Percentiles rank a stretch among this genome's conserved stretches.
Evolutionary conservation across 371 early-diverging fungal genomes (phyloP).

Genomic region (Rhizomucor pusillus): DNA sequence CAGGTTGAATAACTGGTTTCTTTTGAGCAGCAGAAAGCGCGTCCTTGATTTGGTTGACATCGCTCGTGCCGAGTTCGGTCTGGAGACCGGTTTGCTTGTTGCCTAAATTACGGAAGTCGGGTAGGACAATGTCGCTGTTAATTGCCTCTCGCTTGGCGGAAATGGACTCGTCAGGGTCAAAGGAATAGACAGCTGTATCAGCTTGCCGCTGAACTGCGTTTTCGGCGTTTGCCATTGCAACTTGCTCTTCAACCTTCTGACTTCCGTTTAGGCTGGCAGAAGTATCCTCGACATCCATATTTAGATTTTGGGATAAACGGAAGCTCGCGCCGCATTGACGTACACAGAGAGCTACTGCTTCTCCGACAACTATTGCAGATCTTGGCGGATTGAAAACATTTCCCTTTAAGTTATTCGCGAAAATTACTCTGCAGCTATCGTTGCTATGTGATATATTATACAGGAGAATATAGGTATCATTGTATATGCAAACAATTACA

Average conservation of each 20-base stretch:
- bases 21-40: constrained; percentile 31
- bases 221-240: background rate
- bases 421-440: too few relatives aligned
- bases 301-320: too few relatives aligned
- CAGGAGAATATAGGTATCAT: too few relatives aligned
- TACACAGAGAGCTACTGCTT: too few relatives aligned
- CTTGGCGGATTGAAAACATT: too few relatives aligned
- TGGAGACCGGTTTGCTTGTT: constrained; percentile 21
- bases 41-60: constrained; percentile 24
- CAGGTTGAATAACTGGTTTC: constrained; percentile 24
- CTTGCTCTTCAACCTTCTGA: background rate
- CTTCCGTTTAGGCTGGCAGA: too few relatives aligned
- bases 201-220: constrained; percentile 4
- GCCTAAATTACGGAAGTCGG: constrained; percentile 20
- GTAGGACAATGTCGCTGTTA: constrained; percentile 16
- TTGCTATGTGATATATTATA: too few relatives aligned
- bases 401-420: too few relatives aligned
- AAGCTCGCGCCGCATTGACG: too few relatives aligned
- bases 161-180: constrained; percentile 19
- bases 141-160: constrained; percentile 19
- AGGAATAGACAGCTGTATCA: constrained; percentile 19
- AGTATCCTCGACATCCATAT: too few relatives aligned
- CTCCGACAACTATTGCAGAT: too few relatives aligned
- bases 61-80: constrained; percentile 36
- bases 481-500: too few relatives aligned